Evolutionary conservation across 1,284 basidiomycete species (phyloP).

Genomic region (Chondrostereum purpureum): DNA sequence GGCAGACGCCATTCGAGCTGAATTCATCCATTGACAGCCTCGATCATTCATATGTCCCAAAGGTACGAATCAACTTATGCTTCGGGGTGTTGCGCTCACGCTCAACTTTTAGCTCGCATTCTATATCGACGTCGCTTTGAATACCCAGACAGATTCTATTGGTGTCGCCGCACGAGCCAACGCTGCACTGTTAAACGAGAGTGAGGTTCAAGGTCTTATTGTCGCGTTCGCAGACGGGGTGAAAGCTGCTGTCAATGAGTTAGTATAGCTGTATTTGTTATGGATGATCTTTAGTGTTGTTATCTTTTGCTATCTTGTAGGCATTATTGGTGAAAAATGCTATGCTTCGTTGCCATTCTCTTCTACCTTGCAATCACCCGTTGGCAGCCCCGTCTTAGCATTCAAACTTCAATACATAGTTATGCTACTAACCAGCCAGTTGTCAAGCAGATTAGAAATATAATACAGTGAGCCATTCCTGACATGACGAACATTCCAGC

Average conservation of each 20-base stretch:
- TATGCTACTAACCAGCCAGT: no score
- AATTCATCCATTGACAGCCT: background rate
- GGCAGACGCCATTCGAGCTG: background rate
- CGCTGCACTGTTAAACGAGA: background rate
- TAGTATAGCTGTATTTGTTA: background rate
- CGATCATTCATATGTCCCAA: background rate
- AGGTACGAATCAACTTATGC: background rate
- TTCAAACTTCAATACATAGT: no score
- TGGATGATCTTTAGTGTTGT: no score
- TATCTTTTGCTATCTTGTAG: no score
- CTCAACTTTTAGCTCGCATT: background rate
- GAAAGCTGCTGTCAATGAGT: background rate
- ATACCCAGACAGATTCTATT: background rate
- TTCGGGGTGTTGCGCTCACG: background rate
- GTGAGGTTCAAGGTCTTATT: background rate
- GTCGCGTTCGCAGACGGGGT: background rate
- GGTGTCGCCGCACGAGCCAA: background rate
- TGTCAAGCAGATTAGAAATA: no score
- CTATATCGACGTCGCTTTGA: background rate
- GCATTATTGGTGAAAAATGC: no score
- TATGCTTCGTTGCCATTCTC: no score
- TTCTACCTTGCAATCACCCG: no score
- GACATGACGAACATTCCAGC: no score
- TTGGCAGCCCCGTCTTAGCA: no score
- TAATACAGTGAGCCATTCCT: no score